Percentiles rank a stretch among this genome's conserved stretches.
Conservation (phyloP, 805 yeast genomes). For the Starmerella tilneyi region DNA sequence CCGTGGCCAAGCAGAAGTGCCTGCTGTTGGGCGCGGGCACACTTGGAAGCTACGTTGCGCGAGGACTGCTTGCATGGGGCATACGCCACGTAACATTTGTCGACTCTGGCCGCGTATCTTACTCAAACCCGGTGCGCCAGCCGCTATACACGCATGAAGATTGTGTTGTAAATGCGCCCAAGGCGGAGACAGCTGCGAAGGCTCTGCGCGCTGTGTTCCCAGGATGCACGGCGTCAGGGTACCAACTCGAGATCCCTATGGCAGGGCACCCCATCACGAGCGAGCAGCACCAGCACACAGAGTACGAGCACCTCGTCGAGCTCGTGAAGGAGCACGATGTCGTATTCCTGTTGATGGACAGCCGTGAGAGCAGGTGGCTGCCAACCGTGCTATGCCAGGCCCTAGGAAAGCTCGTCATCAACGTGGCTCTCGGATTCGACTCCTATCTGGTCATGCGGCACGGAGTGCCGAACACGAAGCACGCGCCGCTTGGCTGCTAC, state of each 20-base stretch:
- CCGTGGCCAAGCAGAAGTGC: slow-evolving; percentile 49
- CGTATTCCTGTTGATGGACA: slow-evolving; percentile 76
- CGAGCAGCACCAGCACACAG: slow-evolving; percentile 40
- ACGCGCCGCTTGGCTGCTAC: slow-evolving; percentile 68
- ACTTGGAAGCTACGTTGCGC: slow-evolving; percentile 79
- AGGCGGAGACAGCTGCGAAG: slow-evolving; percentile 69
- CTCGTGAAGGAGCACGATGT: slow-evolving; percentile 63
- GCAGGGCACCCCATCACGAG: slow-evolving; percentile 76
- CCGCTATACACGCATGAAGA: slow-evolving; percentile 77
- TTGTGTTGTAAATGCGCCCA: slow-evolving; percentile 64
- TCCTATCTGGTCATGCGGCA: slow-evolving; percentile 90
- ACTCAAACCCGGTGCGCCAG: slow-evolving; percentile 92
- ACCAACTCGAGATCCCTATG: slow-evolving; percentile 77
- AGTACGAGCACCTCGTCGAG: slow-evolving; percentile 43
- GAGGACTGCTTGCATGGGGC: slow-evolving; percentile 92
- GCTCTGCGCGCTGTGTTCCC: slow-evolving; percentile 70
- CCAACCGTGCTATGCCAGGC: slow-evolving; percentile 76
- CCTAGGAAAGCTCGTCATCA: slow-evolving; percentile 61
- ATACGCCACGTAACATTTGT: slow-evolving; percentile 75
- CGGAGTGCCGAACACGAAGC: slow-evolving; percentile 38
- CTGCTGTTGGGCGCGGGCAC: slow-evolving; percentile 93
- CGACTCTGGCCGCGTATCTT: slow-evolving; percentile 80
- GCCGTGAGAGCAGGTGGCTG: slow-evolving; percentile 95
- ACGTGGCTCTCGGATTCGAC: slow-evolving; percentile 93
- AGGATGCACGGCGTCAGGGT: slow-evolving; percentile 54